Percentiles rank a stretch among this genome's conserved stretches.
Conservation (phyloP, 257 asterid species). For the Lavandula angustifolia region DNA sequence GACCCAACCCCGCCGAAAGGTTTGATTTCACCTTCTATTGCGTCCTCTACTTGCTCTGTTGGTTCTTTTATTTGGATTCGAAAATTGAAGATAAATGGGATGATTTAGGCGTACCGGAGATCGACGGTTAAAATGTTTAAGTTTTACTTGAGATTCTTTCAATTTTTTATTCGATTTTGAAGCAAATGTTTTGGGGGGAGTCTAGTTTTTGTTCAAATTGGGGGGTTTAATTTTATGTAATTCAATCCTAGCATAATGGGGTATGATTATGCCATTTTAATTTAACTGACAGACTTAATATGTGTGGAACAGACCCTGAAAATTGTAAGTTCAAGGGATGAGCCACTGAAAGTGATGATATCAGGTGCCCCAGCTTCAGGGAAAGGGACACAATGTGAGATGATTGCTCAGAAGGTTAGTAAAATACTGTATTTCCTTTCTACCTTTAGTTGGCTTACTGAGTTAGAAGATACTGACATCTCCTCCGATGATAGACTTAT, state of each 20-base stretch:
- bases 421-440: not conserved
- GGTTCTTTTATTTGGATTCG: constrained; percentile 10
- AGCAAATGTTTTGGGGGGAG: constrained; percentile 9
- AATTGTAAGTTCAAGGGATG: constrained; percentile 50
- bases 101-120: constrained; percentile 7
- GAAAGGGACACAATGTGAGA: constrained; percentile 94
- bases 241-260: constrained; percentile 20
- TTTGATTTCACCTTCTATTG: constrained; percentile 7
- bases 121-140: not conserved
- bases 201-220: constrained; percentile 21
- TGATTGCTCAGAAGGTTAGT: constrained; percentile 78
- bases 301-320: constrained; percentile 47
- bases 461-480: not conserved
- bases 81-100: constrained; percentile 13
- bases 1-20: constrained; percentile 36
- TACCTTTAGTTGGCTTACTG: constrained; percentile 8
- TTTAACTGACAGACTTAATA: constrained; percentile 8
- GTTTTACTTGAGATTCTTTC: constrained; percentile 1
- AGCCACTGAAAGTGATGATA: constrained; percentile 91
- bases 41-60: not conserved
- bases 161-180: constrained; percentile 12
- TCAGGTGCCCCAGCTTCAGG: constrained; percentile 98
- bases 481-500: constrained; percentile 5
- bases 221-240: constrained; percentile 16
- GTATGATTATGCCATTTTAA: constrained; percentile 8